These are phyloP conservation scores for Mangifera indica DNA, from an alignment of 345 rosid genomes.

Conservation along the genomic window DNA sequence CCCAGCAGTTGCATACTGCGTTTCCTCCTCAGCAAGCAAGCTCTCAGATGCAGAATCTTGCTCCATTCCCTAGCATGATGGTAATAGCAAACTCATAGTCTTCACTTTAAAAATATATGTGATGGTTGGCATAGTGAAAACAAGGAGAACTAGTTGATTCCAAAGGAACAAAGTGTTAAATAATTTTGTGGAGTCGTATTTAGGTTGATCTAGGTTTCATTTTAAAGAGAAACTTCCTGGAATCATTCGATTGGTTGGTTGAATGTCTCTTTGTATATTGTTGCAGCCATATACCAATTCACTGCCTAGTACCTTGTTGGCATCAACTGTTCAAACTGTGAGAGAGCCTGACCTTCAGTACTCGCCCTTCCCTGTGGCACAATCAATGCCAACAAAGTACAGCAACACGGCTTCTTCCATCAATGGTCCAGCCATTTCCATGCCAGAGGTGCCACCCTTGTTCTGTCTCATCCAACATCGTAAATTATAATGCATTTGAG, in stretches of 20 bases:
- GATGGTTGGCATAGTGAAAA: neutral
- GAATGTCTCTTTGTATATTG: slow-evolving; percentile 5
- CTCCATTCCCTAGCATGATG: slow-evolving; percentile 71
- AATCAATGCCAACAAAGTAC: slow-evolving; percentile 64
- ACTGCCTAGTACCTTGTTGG: slow-evolving; percentile 68
- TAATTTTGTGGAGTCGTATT: no score
- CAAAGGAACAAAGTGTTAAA: neutral
- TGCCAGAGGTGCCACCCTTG: slow-evolving; percentile 63
- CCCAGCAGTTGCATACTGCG: slow-evolving; percentile 58
- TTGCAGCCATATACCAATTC: slow-evolving; percentile 69
- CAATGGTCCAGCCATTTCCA: slow-evolving; percentile 64
- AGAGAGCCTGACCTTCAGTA: slow-evolving; percentile 84
- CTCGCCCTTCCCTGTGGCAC: slow-evolving; percentile 70
- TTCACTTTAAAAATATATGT: neutral
- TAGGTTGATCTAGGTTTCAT: no score
- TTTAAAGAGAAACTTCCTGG: no score
- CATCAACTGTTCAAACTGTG: slow-evolving; percentile 64
- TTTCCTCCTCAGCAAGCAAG: slow-evolving; percentile 57
- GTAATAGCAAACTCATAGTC: slow-evolving; percentile 36
- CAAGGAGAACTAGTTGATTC: neutral
- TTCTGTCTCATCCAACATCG: neutral
- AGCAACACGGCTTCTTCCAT: slow-evolving; percentile 63
- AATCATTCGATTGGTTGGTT: neutral
- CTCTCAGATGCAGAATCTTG: slow-evolving; percentile 67
- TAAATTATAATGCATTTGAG: neutral